Evolutionary conservation across 768 basidiomycete genomes (phyloP), one percentile per base, ranked within the genome.

Genomic region (Nidula microcarpa): DNA sequence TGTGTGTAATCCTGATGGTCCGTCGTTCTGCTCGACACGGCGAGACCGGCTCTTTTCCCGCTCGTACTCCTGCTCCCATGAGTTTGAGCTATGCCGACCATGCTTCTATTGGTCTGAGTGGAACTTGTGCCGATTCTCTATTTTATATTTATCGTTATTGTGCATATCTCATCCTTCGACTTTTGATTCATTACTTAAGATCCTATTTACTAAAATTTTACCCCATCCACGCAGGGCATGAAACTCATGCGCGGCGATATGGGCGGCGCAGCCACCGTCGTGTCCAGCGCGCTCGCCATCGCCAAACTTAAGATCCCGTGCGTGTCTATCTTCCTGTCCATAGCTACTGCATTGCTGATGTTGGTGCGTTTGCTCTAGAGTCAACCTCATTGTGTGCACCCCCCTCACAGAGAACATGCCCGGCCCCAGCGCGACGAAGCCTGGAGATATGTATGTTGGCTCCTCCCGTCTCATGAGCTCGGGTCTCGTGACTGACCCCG

Each of bases 341-440:
- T 4, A 30, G 30, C 37, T 52, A n/a, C 3, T 53, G 33, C 23
- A 30, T 33, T 39, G 18, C 11, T 46, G 6, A 23, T 56, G 5
- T 52, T 55, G 6, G 16, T 8, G 16, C 23, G 23, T 30, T 30
- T 4, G 23, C 32, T 34, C 33, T 50, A 91, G 89, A 7, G 74
- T 94, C 67, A 92, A 94, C 64, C 72, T 93, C 50, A 77, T 91
- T 23, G 79, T 83, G 9, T 72, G 82, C 30, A 85, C 85, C 0
- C 90, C 92, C 2, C 74, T 95, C 33, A 84, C 84, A 14, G 93
- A 95, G 67, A 95, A 95, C 73, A 76, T 95, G 78, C 92, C 92
- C 4, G 87, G 89, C 14, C 77, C 79, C 2, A 77, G 76, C 56
- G 81, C 81, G n/a, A 82, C 78, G 10, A 92, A 92, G 65, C 92